phyloP scores from a whole-genome alignment of 176 grass and related monocot species.

The Tillandsia fasciculata region DNA sequence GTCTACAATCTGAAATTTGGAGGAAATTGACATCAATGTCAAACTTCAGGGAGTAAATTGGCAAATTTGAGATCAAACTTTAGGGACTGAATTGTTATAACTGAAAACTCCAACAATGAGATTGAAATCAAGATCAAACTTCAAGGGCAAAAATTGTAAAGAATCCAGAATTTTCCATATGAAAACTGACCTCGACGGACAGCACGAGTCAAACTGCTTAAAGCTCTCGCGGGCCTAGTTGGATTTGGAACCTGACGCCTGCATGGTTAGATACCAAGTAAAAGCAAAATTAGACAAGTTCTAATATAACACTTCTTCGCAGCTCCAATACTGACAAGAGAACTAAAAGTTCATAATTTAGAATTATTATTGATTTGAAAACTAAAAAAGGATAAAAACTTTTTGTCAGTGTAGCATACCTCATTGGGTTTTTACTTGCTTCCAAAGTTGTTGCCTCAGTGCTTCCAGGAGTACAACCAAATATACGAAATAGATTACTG shows the following conservation, averaged over 20 bases:
- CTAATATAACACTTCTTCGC: neutral
- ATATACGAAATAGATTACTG: conserved; percentile 85
- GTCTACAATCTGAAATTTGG: too few species aligned
- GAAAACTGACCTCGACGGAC: conserved; percentile 53
- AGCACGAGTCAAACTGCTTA: conserved; percentile 45
- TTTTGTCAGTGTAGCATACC: conserved; percentile 22
- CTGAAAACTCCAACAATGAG: neutral
- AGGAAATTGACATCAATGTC: too few species aligned
- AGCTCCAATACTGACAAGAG: neutral
- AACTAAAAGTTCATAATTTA: neutral
- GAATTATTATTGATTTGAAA: neutral
- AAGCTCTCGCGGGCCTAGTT: conserved; percentile 50
- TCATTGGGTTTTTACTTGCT: conserved; percentile 79
- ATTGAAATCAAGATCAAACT: neutral
- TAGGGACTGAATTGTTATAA: too few species aligned
- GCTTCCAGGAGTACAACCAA: conserved; percentile 50
- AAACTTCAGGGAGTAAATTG: too few species aligned
- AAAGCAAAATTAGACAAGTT: conserved; percentile 6
- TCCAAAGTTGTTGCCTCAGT: conserved; percentile 59
- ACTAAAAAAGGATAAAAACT: neutral
- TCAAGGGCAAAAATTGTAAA: neutral
- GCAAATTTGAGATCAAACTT: too few species aligned
- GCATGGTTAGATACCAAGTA: conserved; percentile 19
- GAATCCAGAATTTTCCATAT: neutral
- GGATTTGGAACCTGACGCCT: conserved; percentile 60